Percentiles rank a stretch among this genome's conserved stretches.
These are phyloP conservation scores for Macaranga tanarius DNA, from an alignment of 441 rosid genomes.

Conservation along the genomic window DNA sequence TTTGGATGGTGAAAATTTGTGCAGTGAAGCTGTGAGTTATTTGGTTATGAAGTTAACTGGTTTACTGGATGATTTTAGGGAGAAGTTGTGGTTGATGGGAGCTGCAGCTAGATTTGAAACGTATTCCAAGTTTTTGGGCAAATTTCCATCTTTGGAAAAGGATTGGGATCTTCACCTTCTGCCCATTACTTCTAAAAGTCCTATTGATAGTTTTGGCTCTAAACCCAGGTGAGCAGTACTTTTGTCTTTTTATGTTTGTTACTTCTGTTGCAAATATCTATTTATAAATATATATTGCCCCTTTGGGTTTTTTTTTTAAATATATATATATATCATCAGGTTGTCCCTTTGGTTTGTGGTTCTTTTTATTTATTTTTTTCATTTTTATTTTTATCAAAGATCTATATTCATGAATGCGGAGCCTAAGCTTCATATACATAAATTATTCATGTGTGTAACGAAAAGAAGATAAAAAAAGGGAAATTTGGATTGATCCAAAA, in stretches of 20 bases:
- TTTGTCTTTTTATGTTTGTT: background rate
- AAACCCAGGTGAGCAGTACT: conserved; percentile 54
- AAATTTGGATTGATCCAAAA: background rate
- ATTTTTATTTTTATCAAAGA: too few species aligned
- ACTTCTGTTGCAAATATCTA: background rate
- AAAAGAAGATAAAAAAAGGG: background rate
- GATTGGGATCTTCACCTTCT: conserved; percentile 79
- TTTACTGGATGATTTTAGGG: conserved; percentile 42
- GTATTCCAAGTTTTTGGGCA: conserved; percentile 44
- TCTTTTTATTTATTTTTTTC: too few species aligned
- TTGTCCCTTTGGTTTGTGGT: too few species aligned
- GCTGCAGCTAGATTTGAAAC: conserved; percentile 56
- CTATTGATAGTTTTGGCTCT: conserved; percentile 42
- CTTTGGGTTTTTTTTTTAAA: too few species aligned
- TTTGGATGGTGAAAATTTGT: conserved; percentile 31
- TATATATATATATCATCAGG: too few species aligned
- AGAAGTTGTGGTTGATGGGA: conserved; percentile 61
- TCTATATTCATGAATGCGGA: too few species aligned
- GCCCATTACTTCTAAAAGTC: conserved; percentile 54
- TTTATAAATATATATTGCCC: too few species aligned
- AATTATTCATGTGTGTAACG: background rate
- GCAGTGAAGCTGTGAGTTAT: conserved; percentile 27
- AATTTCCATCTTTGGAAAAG: conserved; percentile 55
- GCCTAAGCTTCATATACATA: background rate
- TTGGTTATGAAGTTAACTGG: conserved; percentile 48